phyloP scores from a whole-genome alignment of 345 rosid species.

The Mallotus nudiflorus region DNA sequence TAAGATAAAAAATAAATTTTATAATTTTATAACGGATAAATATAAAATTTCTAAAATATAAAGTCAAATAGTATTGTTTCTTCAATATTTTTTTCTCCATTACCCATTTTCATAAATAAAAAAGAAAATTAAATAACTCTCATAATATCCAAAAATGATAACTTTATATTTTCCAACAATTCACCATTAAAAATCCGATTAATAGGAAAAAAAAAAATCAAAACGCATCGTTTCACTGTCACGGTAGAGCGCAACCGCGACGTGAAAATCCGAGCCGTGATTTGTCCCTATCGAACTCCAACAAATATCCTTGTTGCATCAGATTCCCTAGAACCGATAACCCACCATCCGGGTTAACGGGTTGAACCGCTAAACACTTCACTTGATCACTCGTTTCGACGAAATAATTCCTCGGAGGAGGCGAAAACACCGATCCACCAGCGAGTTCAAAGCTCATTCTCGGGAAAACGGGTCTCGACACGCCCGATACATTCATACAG shows the following conservation, averaged over 20 bases:
- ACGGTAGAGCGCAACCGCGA: constrained; percentile 60
- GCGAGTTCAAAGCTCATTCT: constrained; percentile 51
- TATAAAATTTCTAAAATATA: no score
- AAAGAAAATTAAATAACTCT: not conserved
- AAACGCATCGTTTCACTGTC: constrained; percentile 12
- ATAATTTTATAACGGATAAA: no score
- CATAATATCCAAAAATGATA: constrained; percentile 1
- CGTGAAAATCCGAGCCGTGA: constrained; percentile 82
- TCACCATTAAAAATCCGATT: constrained; percentile 1
- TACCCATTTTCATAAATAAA: not conserved
- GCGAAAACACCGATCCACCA: constrained; percentile 53
- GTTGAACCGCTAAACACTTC: constrained; percentile 68
- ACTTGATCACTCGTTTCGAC: constrained; percentile 57
- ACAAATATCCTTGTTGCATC: constrained; percentile 89
- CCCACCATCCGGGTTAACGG: constrained; percentile 42
- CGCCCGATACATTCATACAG: constrained; percentile 65
- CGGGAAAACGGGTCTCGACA: constrained; percentile 43
- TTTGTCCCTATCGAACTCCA: constrained; percentile 70
- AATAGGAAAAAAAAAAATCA: not conserved
- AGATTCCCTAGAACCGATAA: constrained; percentile 83
- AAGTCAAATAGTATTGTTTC: not conserved
- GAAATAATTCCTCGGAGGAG: constrained; percentile 81
- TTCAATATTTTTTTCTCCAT: not conserved
- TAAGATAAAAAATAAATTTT: no score
- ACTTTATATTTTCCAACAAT: not conserved